A percentile compares a stretch with the other conserved stretches of the same genome.
Evolutionary conservation across 1,284 basidiomycete species (phyloP).

Genomic region (Pulchroboletus neoregius): DNA sequence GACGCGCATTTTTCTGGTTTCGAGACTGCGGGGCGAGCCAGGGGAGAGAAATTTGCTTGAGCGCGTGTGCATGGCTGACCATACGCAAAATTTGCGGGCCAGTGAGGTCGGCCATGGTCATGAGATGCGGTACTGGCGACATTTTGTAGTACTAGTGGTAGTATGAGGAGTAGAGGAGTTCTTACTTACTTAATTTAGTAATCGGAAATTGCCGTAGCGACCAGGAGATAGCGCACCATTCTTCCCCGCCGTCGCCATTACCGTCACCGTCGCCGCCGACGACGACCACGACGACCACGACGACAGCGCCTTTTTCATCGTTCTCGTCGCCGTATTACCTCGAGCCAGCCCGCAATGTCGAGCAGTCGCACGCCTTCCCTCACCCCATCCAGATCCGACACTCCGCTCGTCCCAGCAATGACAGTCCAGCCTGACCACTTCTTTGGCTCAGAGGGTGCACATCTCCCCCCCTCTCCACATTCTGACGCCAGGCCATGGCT

Average conservation of each 20-base stretch:
- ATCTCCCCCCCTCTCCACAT: conserved; percentile 53
- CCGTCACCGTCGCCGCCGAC: conserved; percentile 9
- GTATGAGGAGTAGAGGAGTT: no score
- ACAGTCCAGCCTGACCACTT: conserved; percentile 78
- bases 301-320: not conserved
- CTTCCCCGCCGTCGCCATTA: not conserved
- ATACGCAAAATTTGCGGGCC: conserved; percentile 66
- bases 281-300: conserved; percentile 11
- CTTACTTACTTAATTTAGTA: no score
- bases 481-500: conserved; percentile 62
- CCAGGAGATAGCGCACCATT: conserved; percentile 7
- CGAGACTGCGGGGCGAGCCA: conserved; percentile 52
- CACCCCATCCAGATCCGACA: conserved; percentile 52
- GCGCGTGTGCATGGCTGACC: conserved; percentile 55
- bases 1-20: conserved; percentile 33
- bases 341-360: conserved; percentile 18
- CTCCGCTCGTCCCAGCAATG: conserved; percentile 38
- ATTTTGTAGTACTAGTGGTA: conserved; percentile 14
- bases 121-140: conserved; percentile 60
- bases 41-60: conserved; percentile 58
- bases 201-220: conserved; percentile 17
- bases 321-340: not conserved
- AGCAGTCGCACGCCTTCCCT: conserved; percentile 39
- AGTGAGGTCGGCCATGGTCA: conserved; percentile 82
- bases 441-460: conserved; percentile 55